phyloP scores from a whole-genome alignment of 1,139 yeast genomes.

The Yamadazyma pseudoaaseri region DNA sequence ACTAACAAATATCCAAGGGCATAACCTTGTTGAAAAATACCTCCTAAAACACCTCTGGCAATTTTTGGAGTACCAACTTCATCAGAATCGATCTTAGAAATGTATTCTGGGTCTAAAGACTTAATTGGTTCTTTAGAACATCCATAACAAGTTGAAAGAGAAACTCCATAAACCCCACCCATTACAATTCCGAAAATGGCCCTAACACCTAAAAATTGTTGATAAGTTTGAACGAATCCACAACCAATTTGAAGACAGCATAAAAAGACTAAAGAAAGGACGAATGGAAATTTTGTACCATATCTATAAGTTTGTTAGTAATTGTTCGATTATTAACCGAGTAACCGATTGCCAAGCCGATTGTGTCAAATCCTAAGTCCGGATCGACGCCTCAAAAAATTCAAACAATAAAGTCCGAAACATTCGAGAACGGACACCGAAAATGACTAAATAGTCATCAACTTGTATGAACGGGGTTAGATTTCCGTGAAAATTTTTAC shows the following conservation, averaged over 20 bases:
- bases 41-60: constrained; percentile 42
- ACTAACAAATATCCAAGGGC: constrained; percentile 45
- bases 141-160: constrained; percentile 39
- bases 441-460: too few species aligned
- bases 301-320: constrained; percentile 10
- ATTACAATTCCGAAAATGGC: constrained; percentile 43
- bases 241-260: constrained; percentile 39
- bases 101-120: constrained; percentile 8
- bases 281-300: constrained; percentile 42
- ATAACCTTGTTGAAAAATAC: constrained; percentile 44
- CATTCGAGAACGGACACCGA: too few species aligned
- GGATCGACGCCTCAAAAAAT: not conserved
- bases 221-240: constrained; percentile 37
- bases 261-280: constrained; percentile 29
- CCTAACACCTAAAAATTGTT: constrained; percentile 39
- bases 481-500: not conserved
- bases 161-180: constrained; percentile 44
- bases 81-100: constrained; percentile 9
- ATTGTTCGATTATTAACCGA: too few species aligned
- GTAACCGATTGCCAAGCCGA: too few species aligned
- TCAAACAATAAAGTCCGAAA: not conserved
- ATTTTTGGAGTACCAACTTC: constrained; percentile 28
- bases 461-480: too few species aligned
- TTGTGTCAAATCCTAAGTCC: not conserved
- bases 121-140: constrained; percentile 24